These are phyloP conservation scores for Acanthamoeba comandoni DNA, from an alignment of 208 protist genomes.

Conservation along the genomic window DNA sequence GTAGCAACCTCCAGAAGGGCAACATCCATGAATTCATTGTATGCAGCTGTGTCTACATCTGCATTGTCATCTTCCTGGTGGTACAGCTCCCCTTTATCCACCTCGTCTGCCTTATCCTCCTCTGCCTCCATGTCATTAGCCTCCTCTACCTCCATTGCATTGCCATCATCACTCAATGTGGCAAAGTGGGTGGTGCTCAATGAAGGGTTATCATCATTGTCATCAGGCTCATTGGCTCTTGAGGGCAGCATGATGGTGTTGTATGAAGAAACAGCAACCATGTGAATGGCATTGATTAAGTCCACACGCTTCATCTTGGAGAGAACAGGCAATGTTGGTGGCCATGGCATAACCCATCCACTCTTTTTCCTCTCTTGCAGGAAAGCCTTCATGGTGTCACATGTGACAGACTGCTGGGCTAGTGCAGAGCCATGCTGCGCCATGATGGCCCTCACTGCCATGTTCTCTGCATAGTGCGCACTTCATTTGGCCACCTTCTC, in stretches of 20 bases:
- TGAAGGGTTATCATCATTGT: background rate
- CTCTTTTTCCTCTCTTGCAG: conserved; percentile 41
- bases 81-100: no score
- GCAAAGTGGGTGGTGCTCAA: conserved; percentile 17
- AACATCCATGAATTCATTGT: no score
- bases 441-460: background rate
- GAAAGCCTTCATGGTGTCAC: conserved; percentile 35
- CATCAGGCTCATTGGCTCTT: conserved; percentile 2
- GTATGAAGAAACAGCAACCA: no score
- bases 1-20: no score
- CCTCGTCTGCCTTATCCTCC: background rate
- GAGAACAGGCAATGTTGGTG: conserved; percentile 24
- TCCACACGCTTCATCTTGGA: no score
- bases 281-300: no score
- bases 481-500: conserved; percentile 17
- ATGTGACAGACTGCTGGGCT: conserved; percentile 31
- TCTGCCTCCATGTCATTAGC: background rate
- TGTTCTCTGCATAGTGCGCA: conserved; percentile 11
- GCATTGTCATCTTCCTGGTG: no score
- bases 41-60: no score
- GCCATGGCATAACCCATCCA: conserved; percentile 26
- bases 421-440: conserved; percentile 52
- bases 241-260: conserved; percentile 47
- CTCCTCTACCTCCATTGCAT: background rate
- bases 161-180: conserved; percentile 14